A percentile compares a stretch with the other conserved stretches of the same genome.
These are phyloP conservation scores for Sphagnurus paluster DNA, from an alignment of 1,284 basidiomycete species.

Conservation along the genomic window DNA sequence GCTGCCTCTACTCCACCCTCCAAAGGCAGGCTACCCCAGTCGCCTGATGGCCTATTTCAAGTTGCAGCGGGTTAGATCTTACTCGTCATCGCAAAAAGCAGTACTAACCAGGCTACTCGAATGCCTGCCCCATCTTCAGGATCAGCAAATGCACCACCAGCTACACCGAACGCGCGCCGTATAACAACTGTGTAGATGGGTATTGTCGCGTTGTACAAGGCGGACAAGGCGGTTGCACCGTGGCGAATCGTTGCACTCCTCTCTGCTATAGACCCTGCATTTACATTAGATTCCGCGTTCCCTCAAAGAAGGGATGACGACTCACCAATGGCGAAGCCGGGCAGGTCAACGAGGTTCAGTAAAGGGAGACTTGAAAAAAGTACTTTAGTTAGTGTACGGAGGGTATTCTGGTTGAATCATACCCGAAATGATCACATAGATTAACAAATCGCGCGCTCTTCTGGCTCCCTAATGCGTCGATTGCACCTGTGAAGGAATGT, in stretches of 20 bases:
- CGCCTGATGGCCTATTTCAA: slow-evolving; percentile 39
- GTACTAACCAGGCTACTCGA: slow-evolving; percentile 40
- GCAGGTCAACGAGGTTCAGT: slow-evolving; percentile 22
- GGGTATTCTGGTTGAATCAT: neutral
- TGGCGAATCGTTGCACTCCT: slow-evolving; percentile 41
- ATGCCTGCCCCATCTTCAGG: slow-evolving; percentile 36
- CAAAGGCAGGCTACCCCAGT: slow-evolving; percentile 44
- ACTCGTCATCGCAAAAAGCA: too few species aligned
- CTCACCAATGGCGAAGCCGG: slow-evolving; percentile 20
- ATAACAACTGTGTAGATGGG: slow-evolving; percentile 42
- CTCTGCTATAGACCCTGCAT: slow-evolving; percentile 38
- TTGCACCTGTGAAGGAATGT: slow-evolving; percentile 28
- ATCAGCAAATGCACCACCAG: slow-evolving; percentile 40
- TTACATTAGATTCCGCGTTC: neutral
- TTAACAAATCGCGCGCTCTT: slow-evolving; percentile 39
- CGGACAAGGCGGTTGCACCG: slow-evolving; percentile 39
- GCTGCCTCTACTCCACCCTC: slow-evolving; percentile 47
- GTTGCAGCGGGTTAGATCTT: neutral
- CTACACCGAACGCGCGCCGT: slow-evolving; percentile 42
- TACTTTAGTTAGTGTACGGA: slow-evolving; percentile 17
- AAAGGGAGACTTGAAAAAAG: slow-evolving; percentile 18
- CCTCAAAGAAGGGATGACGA: neutral
- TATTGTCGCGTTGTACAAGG: slow-evolving; percentile 38
- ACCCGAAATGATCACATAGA: slow-evolving; percentile 32
- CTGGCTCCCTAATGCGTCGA: slow-evolving; percentile 42